Conservation (phyloP, 306 rosid species). For the Rosa multiflora region DNA sequence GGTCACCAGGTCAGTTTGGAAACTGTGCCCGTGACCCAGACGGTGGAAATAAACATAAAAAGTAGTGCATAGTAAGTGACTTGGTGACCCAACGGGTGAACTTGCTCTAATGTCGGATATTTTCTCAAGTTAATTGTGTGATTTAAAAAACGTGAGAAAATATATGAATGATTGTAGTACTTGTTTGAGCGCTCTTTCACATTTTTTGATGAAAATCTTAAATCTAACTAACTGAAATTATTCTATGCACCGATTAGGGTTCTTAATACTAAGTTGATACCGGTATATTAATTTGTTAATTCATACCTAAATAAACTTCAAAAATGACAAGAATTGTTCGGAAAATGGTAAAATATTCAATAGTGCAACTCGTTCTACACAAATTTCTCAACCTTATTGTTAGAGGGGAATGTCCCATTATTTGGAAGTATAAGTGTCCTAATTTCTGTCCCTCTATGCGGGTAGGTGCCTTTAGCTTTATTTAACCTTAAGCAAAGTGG, state of each 20-base stretch:
- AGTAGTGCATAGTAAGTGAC: too few relatives aligned
- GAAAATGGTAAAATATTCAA: background rate
- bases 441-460: background rate
- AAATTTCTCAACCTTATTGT: background rate
- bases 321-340: background rate
- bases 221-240: too few relatives aligned
- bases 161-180: too few relatives aligned
- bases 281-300: too few relatives aligned
- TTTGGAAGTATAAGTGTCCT: constrained; percentile 14
- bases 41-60: too few relatives aligned
- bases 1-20: too few relatives aligned
- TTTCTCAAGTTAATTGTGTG: too few relatives aligned
- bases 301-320: background rate
- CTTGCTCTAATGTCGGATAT: too few relatives aligned
- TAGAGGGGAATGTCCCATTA: constrained; percentile 5
- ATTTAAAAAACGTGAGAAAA: too few relatives aligned
- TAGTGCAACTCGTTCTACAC: background rate
- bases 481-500: background rate
- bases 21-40: too few relatives aligned
- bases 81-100: too few relatives aligned
- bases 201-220: too few relatives aligned
- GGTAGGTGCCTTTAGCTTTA: background rate
- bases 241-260: background rate
- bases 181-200: background rate
- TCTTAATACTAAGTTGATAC: background rate